Conservation (phyloP, 2,329 filamentous ascomycete species). For the Mycosphaerella arachidis region DNA sequence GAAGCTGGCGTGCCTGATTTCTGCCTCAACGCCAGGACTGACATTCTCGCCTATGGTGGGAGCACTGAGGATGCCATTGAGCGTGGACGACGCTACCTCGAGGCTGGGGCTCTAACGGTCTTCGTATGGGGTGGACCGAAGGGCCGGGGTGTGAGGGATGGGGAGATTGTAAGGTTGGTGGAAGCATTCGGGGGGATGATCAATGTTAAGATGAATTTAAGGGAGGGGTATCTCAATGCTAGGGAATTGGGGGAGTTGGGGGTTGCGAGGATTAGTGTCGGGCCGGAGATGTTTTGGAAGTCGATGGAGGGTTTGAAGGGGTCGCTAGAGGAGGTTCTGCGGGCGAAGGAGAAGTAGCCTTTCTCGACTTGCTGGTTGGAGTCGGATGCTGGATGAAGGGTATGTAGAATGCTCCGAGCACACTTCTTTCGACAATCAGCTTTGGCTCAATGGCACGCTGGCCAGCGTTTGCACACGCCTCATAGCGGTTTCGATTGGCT, state of each 20-base stretch:
- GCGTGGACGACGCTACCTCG: conserved; percentile 54
- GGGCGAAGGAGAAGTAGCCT: too few species aligned
- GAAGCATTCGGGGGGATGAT: conserved; percentile 48
- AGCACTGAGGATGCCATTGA: conserved; percentile 47
- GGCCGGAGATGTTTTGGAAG: conserved; percentile 36
- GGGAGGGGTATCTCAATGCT: conserved; percentile 38
- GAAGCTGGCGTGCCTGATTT: conserved; percentile 52
- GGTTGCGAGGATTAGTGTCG: conserved; percentile 54
- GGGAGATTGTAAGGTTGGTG: conserved; percentile 47
- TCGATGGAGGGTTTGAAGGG: conserved; percentile 15
- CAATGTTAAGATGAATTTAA: conserved; percentile 44
- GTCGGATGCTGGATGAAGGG: too few species aligned
- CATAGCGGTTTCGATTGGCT: too few species aligned
- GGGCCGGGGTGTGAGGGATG: conserved; percentile 40
- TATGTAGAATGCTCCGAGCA: too few species aligned
- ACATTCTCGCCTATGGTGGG: conserved; percentile 45
- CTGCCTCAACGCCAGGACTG: conserved; percentile 55
- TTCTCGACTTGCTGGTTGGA: too few species aligned
- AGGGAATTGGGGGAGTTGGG: conserved; percentile 40
- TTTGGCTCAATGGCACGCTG: too few species aligned
- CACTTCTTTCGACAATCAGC: too few species aligned
- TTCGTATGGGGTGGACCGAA: conserved; percentile 56
- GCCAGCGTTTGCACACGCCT: too few species aligned
- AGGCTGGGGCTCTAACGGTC: conserved; percentile 54
- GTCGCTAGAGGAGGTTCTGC: neutral